A percentile compares a stretch with the other conserved stretches of the same genome.
phyloP scores from a whole-genome alignment of 345 rosid species.

The Streptanthus diversifolius region DNA sequence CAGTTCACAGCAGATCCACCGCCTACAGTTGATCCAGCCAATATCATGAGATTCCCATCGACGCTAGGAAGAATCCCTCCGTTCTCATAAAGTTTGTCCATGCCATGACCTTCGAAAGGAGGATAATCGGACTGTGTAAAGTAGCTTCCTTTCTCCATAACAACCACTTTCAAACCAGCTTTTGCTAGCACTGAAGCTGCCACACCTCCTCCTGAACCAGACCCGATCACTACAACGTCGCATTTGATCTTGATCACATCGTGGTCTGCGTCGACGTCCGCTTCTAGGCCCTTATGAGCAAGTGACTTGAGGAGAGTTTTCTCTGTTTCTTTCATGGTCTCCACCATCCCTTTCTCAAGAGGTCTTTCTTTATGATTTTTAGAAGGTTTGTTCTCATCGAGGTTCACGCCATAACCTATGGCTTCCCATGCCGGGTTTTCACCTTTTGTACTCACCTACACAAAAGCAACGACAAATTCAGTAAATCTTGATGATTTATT shows the following conservation, averaged over 20 bases:
- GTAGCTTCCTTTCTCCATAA: constrained; percentile 83
- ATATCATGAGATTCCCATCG: constrained; percentile 38
- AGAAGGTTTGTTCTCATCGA: constrained; percentile 7
- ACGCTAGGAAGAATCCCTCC: constrained; percentile 56
- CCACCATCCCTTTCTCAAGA: constrained; percentile 69
- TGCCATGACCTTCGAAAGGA: constrained; percentile 61
- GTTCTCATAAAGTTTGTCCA: constrained; percentile 50
- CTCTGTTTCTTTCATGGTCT: constrained; percentile 48
- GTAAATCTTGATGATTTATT: background rate
- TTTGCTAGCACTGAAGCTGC: constrained; percentile 79
- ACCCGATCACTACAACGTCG: constrained; percentile 72
- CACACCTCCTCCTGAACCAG: constrained; percentile 95
- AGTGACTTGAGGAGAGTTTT: constrained; percentile 47
- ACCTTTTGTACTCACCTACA: constrained; percentile 59
- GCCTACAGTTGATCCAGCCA: constrained; percentile 82
- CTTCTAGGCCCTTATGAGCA: constrained; percentile 54
- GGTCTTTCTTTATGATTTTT: constrained; percentile 45
- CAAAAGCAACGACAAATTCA: background rate
- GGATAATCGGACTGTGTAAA: constrained; percentile 51
- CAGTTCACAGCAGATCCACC: constrained; percentile 92
- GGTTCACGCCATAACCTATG: constrained; percentile 45
- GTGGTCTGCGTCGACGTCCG: constrained; percentile 23
- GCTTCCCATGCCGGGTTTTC: constrained; percentile 78
- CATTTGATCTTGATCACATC: constrained; percentile 53
- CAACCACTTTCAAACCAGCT: constrained; percentile 65